A percentile compares a stretch with the other conserved stretches of the same genome.
These are phyloP conservation scores for Penicillium silybi DNA, from an alignment of 495 filamentous ascomycete species.

Conservation along the genomic window DNA sequence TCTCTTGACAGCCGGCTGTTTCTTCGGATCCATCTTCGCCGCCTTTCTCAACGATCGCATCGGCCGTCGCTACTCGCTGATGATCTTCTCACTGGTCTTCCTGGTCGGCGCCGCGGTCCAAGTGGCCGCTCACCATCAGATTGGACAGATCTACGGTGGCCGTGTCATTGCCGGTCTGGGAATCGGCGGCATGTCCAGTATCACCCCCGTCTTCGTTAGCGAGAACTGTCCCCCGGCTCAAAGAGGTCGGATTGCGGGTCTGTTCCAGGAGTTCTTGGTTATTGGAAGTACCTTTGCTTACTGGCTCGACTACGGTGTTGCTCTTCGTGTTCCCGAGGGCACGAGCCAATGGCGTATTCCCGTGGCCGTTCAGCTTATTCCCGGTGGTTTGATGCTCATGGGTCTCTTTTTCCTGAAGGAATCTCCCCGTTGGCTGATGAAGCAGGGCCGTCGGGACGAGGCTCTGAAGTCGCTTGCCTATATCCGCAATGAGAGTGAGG, in stretches of 20 bases:
- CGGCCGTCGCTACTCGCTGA: constrained; percentile 56
- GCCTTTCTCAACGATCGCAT: constrained; percentile 55
- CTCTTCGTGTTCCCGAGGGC: constrained; percentile 34
- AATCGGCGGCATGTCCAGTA: constrained; percentile 44
- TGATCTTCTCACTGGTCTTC: constrained; percentile 54
- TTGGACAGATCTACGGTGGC: constrained; percentile 38
- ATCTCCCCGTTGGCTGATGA: constrained; percentile 54
- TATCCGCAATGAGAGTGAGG: constrained; percentile 38
- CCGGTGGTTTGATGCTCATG: constrained; percentile 45
- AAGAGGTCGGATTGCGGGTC: constrained; percentile 42
- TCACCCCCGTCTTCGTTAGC: constrained; percentile 48
- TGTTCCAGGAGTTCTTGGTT: constrained; percentile 30
- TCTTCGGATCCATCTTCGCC: constrained; percentile 62
- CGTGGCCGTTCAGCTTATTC: constrained; percentile 50
- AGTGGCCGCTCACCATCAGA: constrained; percentile 38
- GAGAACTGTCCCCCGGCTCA: constrained; percentile 41
- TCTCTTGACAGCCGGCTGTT: constrained; percentile 61
- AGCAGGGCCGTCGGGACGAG: constrained; percentile 41
- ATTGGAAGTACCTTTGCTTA: constrained; percentile 32
- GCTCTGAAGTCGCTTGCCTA: constrained; percentile 41
- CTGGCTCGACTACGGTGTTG: constrained; percentile 53
- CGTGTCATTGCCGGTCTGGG: constrained; percentile 42
- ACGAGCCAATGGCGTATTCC: constrained; percentile 53
- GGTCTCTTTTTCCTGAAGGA: constrained; percentile 51
- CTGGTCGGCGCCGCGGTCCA: constrained; percentile 62